These are phyloP conservation scores for Phanerochaete sordida DNA, from an alignment of 768 basidiomycete species.

Conservation along the genomic window DNA sequence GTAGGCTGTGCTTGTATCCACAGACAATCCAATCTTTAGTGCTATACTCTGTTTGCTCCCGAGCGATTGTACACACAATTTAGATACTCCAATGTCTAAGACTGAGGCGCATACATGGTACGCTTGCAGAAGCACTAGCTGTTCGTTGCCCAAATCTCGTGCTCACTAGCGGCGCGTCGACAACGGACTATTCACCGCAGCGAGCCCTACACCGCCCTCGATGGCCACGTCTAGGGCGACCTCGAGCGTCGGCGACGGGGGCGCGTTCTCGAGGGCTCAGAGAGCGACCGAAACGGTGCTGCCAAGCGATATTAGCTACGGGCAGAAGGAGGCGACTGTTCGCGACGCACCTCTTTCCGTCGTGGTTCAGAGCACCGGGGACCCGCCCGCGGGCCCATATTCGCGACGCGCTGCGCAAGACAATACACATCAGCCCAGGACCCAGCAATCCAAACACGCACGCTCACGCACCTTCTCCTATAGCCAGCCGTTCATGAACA, in stretches of 20 bases:
- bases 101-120: no score
- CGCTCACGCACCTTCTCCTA: slow-evolving; percentile 65
- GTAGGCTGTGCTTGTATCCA: no score
- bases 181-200: slow-evolving; percentile 53
- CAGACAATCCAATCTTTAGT: no score
- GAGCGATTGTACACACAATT: no score
- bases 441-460: background rate
- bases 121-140: no score
- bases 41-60: no score
- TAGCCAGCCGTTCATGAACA: slow-evolving; percentile 89
- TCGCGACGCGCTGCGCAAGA: slow-evolving; percentile 23
- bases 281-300: slow-evolving; percentile 50
- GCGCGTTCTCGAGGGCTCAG: slow-evolving; percentile 57
- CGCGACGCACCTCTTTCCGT: slow-evolving; percentile 59
- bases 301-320: background rate
- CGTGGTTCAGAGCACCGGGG: slow-evolving; percentile 80
- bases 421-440: background rate
- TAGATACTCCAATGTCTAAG: no score
- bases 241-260: slow-evolving; percentile 48
- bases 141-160: no score
- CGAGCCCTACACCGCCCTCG: slow-evolving; percentile 60
- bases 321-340: background rate
- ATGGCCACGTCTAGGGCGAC: slow-evolving; percentile 53
- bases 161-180: slow-evolving; percentile 33
- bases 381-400: slow-evolving; percentile 63